These are phyloP conservation scores for Pythium apleroticum DNA, from an alignment of 352 stramenopile genomes.

Conservation along the genomic window DNA sequence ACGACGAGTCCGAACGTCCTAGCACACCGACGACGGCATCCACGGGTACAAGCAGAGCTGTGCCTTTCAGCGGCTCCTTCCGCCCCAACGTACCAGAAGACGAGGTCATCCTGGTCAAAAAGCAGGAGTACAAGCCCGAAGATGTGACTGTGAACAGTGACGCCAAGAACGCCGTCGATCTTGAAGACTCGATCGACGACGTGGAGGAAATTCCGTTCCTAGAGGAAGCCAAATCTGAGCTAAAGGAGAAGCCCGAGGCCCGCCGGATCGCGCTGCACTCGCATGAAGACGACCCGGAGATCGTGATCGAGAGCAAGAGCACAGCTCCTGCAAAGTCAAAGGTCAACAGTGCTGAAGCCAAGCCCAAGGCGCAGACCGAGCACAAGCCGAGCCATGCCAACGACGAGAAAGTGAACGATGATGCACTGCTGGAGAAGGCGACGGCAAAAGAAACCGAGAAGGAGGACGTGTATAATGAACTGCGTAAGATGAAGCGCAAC, in stretches of 20 bases:
- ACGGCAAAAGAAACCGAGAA: slow-evolving; percentile 23
- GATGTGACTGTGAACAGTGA: slow-evolving; percentile 22
- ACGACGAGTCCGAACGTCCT: slow-evolving; percentile 21
- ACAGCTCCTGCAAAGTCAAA: slow-evolving; percentile 15
- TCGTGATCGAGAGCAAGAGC: slow-evolving; percentile 59
- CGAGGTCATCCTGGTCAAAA: slow-evolving; percentile 71
- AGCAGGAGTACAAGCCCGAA: slow-evolving; percentile 41
- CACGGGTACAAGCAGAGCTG: slow-evolving; percentile 47
- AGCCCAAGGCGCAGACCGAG: slow-evolving; percentile 15
- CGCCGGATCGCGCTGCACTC: slow-evolving; percentile 10
- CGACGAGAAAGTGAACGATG: slow-evolving; percentile 26
- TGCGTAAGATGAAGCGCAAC: slow-evolving; percentile 48
- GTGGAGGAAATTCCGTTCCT: slow-evolving; percentile 82
- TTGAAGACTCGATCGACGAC: slow-evolving; percentile 73
- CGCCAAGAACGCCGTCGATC: slow-evolving; percentile 29
- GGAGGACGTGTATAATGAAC: slow-evolving; percentile 59
- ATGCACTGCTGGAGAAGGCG: slow-evolving; percentile 25
- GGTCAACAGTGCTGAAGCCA: slow-evolving; percentile 11
- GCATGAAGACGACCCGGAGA: slow-evolving; percentile 51
- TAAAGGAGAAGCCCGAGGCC: slow-evolving; percentile 29
- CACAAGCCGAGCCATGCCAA: slow-evolving; percentile 28
- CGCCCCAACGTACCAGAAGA: slow-evolving; percentile 63
- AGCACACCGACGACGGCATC: slow-evolving; percentile 20
- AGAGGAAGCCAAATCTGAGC: slow-evolving; percentile 48
- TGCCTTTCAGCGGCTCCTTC: slow-evolving; percentile 51